Conservation (phyloP, 2,329 filamentous ascomycete species). For the Sphaerostilbella broomeana region DNA sequence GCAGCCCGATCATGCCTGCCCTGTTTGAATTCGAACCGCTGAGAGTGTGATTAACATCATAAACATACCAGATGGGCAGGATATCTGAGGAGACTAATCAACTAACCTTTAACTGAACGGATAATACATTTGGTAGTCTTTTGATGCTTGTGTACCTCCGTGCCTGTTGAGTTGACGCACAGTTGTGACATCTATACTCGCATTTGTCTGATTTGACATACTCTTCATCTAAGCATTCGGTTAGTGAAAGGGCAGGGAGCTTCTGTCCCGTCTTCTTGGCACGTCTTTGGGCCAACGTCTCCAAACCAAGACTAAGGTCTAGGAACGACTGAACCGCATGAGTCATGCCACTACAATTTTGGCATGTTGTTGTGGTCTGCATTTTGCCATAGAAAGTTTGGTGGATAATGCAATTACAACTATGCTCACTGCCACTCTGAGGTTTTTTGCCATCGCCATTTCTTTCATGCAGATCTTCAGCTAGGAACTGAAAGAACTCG, state of each 20-base stretch:
- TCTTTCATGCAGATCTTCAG: conserved; percentile 81
- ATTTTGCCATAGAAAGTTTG: conserved; percentile 91
- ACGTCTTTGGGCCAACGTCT: conserved; percentile 62
- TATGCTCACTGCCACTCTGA: conserved; percentile 52
- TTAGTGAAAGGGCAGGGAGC: conserved; percentile 43
- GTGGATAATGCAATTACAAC: conserved; percentile 86
- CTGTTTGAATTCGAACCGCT: conserved; percentile 69
- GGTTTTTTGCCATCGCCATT: conserved; percentile 65
- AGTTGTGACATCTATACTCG: conserved; percentile 81
- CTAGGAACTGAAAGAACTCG: conserved; percentile 93
- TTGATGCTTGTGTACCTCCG: conserved; percentile 80
- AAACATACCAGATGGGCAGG: conserved; percentile 10
- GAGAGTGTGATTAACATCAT: not conserved
- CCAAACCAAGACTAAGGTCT: conserved; percentile 83
- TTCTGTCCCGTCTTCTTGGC: conserved; percentile 47
- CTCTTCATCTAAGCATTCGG: conserved; percentile 73
- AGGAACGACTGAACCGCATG: conserved; percentile 83
- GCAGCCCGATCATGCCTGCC: conserved; percentile 59
- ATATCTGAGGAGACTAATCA: not conserved
- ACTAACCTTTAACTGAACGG: conserved; percentile 82
- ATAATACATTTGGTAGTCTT: conserved; percentile 78
- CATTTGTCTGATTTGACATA: conserved; percentile 84
- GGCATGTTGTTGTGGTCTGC: conserved; percentile 84
- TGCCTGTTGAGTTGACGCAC: conserved; percentile 69
- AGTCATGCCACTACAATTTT: conserved; percentile 76